A percentile compares a stretch with the other conserved stretches of the same genome.
Conservation (phyloP, 176 grass and related monocot species). For the Phoenix roebelenii region DNA sequence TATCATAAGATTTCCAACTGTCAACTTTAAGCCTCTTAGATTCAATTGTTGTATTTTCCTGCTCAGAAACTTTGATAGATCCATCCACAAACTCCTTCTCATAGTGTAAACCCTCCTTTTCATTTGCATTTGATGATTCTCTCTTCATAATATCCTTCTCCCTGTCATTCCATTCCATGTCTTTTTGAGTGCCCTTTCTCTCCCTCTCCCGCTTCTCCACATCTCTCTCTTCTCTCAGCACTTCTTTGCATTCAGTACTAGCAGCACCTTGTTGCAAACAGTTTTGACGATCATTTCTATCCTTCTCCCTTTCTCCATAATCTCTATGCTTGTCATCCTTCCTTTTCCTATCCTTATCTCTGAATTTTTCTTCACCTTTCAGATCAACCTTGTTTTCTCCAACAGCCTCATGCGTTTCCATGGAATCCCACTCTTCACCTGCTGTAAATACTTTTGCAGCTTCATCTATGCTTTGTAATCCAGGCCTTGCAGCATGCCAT, state of each 20-base stretch:
- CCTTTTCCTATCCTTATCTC: constrained; percentile 62
- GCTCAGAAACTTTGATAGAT: constrained; percentile 35
- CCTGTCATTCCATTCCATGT: constrained; percentile 51
- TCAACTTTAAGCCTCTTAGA: constrained; percentile 48
- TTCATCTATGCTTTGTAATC: constrained; percentile 42
- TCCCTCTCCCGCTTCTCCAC: constrained; percentile 56
- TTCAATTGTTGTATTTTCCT: constrained; percentile 43
- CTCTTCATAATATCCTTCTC: constrained; percentile 57
- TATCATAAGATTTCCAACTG: constrained; percentile 46
- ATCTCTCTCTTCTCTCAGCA: constrained; percentile 66
- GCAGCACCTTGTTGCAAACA: constrained; percentile 29
- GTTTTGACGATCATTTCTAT: constrained; percentile 45
- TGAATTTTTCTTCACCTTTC: constrained; percentile 52
- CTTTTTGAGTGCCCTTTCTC: constrained; percentile 46
- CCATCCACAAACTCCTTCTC: constrained; percentile 47
- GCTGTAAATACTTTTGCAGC: constrained; percentile 28
- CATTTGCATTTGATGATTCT: constrained; percentile 30
- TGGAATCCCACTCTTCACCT: constrained; percentile 24
- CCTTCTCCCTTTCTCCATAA: constrained; percentile 43
- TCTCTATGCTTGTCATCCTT: constrained; percentile 52
- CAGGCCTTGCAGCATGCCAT: constrained; percentile 35
- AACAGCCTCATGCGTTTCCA: constrained; percentile 45
- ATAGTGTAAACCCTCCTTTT: constrained; percentile 34
- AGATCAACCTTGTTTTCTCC: constrained; percentile 53
- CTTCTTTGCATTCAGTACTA: constrained; percentile 45